A percentile compares a stretch with the other conserved stretches of the same genome.
These are phyloP conservation scores for Rhizodiscina lignyota DNA, from an alignment of 495 filamentous ascomycete species.

Conservation along the genomic window DNA sequence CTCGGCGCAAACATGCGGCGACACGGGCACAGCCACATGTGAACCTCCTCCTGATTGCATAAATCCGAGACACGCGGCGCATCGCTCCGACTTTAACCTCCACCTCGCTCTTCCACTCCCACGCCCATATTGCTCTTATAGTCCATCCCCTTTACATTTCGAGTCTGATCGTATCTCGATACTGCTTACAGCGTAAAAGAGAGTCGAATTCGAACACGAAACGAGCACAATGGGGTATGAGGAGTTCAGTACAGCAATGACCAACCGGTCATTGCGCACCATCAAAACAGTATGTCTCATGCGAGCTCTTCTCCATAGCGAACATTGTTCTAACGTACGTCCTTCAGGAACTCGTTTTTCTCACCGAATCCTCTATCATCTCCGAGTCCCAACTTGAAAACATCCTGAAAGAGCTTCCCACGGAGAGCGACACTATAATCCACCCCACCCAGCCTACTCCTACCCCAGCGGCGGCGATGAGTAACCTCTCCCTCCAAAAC, in stretches of 20 bases:
- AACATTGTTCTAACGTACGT: background rate
- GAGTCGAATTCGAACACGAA: too few relatives aligned
- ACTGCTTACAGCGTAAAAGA: too few relatives aligned
- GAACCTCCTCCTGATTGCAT: too few relatives aligned
- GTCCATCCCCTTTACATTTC: too few relatives aligned
- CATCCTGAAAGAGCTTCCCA: slow-evolving; percentile 58
- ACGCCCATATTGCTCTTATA: too few relatives aligned
- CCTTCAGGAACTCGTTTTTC: slow-evolving; percentile 73
- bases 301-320: slow-evolving; percentile 1
- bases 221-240: background rate
- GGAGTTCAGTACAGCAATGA: slow-evolving; percentile 24
- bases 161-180: too few relatives aligned
- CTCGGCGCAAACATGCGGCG: too few relatives aligned
- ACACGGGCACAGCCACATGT: too few relatives aligned
- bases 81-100: too few relatives aligned
- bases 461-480: slow-evolving; percentile 15
- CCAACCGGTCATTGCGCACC: slow-evolving; percentile 68
- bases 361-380: slow-evolving; percentile 64
- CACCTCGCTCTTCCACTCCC: too few relatives aligned
- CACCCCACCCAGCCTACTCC: slow-evolving; percentile 27
- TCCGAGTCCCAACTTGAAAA: slow-evolving; percentile 48
- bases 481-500: slow-evolving; percentile 30
- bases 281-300: slow-evolving; percentile 57
- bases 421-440: slow-evolving; percentile 29
- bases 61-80: too few relatives aligned